phyloP scores from a whole-genome alignment of 805 yeast species.

The Candida sakaeoensis region DNA sequence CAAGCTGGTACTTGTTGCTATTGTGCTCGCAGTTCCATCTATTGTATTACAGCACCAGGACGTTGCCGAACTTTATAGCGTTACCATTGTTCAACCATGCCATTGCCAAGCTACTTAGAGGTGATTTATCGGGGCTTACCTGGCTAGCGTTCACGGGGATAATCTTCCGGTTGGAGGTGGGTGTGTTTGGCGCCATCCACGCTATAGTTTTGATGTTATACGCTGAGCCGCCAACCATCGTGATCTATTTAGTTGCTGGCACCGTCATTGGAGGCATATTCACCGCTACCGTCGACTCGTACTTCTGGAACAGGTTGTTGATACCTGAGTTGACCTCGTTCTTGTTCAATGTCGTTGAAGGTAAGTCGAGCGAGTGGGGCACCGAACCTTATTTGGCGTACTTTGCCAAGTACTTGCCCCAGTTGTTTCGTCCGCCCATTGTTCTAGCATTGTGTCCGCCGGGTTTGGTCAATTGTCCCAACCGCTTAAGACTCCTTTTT shows the following conservation, averaged over 20 bases:
- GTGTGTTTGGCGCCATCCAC: conserved; percentile 48
- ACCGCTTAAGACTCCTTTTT: conserved; percentile 44
- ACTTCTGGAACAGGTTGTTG: conserved; percentile 62
- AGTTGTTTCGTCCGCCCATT: conserved; percentile 41
- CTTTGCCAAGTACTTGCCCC: conserved; percentile 46
- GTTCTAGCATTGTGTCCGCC: conserved; percentile 36
- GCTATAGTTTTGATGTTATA: conserved; percentile 33
- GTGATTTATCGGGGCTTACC: conserved; percentile 45
- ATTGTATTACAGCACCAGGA: conserved; percentile 73
- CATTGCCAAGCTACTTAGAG: conserved; percentile 47
- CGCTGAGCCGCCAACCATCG: conserved; percentile 7
- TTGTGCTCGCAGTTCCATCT: conserved; percentile 73
- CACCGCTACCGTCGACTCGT: conserved; percentile 59
- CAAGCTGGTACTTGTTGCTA: conserved; percentile 56
- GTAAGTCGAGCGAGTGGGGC: conserved; percentile 81
- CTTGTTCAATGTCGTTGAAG: conserved; percentile 69
- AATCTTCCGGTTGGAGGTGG: conserved; percentile 70
- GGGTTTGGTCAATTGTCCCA: conserved; percentile 38
- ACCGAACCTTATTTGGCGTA: conserved; percentile 71
- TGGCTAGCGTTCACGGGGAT: conserved; percentile 60
- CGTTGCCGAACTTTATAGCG: conserved; percentile 84
- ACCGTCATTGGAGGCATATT: conserved; percentile 45
- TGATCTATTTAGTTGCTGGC: conserved; percentile 46
- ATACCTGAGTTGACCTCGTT: conserved; percentile 77
- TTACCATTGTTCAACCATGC: conserved; percentile 68